These are phyloP conservation scores for Xylariomycetidae sp. DNA, from an alignment of 2,329 filamentous ascomycete species.

Conservation along the genomic window DNA sequence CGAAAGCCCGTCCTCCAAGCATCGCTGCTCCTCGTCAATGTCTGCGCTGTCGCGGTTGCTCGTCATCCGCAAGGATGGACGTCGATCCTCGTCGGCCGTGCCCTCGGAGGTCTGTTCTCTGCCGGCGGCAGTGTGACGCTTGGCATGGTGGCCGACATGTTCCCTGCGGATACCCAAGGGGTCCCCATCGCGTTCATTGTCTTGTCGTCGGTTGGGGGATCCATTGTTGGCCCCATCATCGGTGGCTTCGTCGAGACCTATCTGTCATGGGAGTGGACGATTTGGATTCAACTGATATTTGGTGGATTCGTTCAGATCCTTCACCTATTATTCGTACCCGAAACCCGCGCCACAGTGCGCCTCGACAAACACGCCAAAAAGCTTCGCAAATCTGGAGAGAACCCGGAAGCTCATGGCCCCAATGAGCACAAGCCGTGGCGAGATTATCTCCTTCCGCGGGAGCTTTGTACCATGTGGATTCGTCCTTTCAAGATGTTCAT, in stretches of 20 bases:
- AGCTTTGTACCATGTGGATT: constrained; percentile 46
- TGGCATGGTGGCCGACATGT: constrained; percentile 57
- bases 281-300: constrained; percentile 56
- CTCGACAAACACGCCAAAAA: constrained; percentile 53
- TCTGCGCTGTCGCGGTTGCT: constrained; percentile 46
- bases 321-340: constrained; percentile 49
- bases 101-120: constrained; percentile 50
- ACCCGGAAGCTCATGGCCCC: constrained; percentile 35
- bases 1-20: constrained; percentile 47
- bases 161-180: constrained; percentile 50
- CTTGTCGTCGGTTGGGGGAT: constrained; percentile 46
- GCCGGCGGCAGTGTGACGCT: constrained; percentile 62
- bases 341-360: constrained; percentile 52
- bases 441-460: constrained; percentile 31
- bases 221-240: constrained; percentile 44
- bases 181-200: constrained; percentile 56
- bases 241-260: constrained; percentile 45
- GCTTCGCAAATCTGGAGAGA: constrained; percentile 41
- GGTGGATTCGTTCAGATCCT: constrained; percentile 48
- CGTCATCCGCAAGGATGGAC: constrained; percentile 34
- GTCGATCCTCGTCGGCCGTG: constrained; percentile 38
- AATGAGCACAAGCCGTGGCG: constrained; percentile 37
- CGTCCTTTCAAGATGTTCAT: constrained; percentile 59
- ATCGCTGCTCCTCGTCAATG: constrained; percentile 47
- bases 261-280: constrained; percentile 50